Percentiles rank a stretch among this genome's conserved stretches.
Evolutionary conservation across 306 rosid genomes (phyloP).

Genomic region (Vigna angularis): DNA sequence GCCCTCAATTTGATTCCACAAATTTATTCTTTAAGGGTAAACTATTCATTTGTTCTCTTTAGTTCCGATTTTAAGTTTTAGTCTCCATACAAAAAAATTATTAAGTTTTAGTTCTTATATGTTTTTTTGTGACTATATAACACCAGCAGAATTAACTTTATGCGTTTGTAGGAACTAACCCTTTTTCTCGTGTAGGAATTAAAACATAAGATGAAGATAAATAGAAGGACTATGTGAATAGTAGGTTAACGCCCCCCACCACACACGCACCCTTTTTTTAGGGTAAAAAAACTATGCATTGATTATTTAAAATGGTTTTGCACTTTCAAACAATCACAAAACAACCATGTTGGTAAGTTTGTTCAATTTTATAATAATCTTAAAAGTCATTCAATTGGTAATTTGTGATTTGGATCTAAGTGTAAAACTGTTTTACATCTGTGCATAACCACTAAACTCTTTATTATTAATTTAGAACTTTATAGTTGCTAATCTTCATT

Average conservation of each 20-base stretch:
- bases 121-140: neutral
- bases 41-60: neutral
- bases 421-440: too few species aligned
- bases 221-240: neutral
- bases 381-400: too few species aligned
- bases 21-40: neutral
- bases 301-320: too few species aligned
- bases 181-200: neutral
- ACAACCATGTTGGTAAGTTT: too few species aligned
- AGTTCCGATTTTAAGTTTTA: neutral
- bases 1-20: constrained; percentile 30
- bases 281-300: neutral
- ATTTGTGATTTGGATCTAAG: too few species aligned
- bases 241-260: neutral
- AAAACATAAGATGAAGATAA: too few species aligned
- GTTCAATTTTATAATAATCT: too few species aligned
- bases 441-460: neutral
- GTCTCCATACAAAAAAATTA: neutral
- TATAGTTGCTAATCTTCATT: constrained; percentile 5
- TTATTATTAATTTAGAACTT: constrained; percentile 1
- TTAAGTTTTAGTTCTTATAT: neutral
- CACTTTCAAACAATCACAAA: too few species aligned
- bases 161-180: neutral
- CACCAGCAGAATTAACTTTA: too few species aligned
- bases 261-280: neutral